A percentile compares a stretch with the other conserved stretches of the same genome.
Conservation (phyloP, 805 yeast genomes). For the Saccharomycopsis oosterbeekiorum region DNA sequence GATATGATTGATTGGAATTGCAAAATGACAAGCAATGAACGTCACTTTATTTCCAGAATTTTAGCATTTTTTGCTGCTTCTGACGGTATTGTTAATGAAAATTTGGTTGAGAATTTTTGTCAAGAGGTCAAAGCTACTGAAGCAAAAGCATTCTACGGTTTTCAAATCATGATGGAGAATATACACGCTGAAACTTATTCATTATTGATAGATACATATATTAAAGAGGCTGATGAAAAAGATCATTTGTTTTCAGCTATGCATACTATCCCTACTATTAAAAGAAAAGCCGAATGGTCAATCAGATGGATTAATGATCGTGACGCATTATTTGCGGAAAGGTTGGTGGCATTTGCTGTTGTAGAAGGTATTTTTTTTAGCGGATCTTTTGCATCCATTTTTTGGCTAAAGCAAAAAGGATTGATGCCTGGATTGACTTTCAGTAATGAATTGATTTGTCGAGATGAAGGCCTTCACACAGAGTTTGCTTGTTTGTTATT, state of each 20-base stretch:
- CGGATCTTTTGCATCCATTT: slow-evolving; percentile 95
- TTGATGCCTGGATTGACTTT: slow-evolving; percentile 98
- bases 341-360: slow-evolving; percentile 96
- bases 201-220: slow-evolving; percentile 83
- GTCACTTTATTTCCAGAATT: slow-evolving; percentile 83
- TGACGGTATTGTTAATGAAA: slow-evolving; percentile 97
- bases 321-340: slow-evolving; percentile 84
- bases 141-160: slow-evolving; percentile 97
- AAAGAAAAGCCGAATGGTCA: slow-evolving; percentile 98
- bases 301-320: slow-evolving; percentile 89
- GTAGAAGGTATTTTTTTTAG: slow-evolving; percentile 98
- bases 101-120: slow-evolving; percentile 91
- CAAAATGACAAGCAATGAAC: slow-evolving; percentile 79
- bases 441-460: slow-evolving; percentile 92
- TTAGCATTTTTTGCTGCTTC: slow-evolving; percentile 97
- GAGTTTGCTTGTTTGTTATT: slow-evolving; percentile 95
- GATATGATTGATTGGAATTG: slow-evolving; percentile 90
- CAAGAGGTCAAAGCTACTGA: slow-evolving; percentile 96
- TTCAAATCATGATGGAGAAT: slow-evolving; percentile 99
- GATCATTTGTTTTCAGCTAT: slow-evolving; percentile 88
- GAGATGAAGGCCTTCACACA: slow-evolving; percentile 98
- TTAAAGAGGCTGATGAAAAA: slow-evolving; percentile 89
- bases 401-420: slow-evolving; percentile 98
- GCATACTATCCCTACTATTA: slow-evolving; percentile 91
- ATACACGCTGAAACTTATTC: slow-evolving; percentile 97